Percentiles rank a stretch among this genome's conserved stretches.
phyloP scores from a whole-genome alignment of 306 rosid species.

The Ceratonia siliqua region DNA sequence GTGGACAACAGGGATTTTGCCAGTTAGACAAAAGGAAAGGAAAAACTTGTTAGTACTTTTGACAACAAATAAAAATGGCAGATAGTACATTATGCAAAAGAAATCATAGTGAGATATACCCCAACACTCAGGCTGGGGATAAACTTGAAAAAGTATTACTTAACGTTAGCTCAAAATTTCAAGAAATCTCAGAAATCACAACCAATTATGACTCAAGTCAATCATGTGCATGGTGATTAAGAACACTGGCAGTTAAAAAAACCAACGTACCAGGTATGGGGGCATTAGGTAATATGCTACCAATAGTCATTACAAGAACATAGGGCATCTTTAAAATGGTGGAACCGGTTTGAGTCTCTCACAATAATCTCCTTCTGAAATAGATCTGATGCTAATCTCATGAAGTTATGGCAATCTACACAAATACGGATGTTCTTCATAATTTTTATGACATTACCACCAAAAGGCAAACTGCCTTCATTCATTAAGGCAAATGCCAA shows the following conservation, averaged over 20 bases:
- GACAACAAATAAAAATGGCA: not conserved
- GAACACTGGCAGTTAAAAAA: not conserved
- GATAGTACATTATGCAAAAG: not conserved
- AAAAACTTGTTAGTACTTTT: not conserved
- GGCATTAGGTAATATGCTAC: slow-evolving; percentile 43
- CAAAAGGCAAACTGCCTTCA: slow-evolving; percentile 43
- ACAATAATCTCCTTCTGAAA: slow-evolving; percentile 70
- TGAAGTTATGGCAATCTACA: slow-evolving; percentile 89
- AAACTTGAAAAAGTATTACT: too few relatives aligned
- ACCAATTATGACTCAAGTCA: not conserved
- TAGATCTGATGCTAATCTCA: slow-evolving; percentile 71
- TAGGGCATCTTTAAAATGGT: slow-evolving; percentile 63
- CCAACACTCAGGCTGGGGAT: not conserved
- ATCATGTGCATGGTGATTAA: not conserved
- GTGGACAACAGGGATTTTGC: too few relatives aligned
- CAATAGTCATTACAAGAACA: slow-evolving; percentile 88
- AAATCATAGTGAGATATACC: not conserved
- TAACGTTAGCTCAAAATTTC: not conserved
- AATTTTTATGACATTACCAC: slow-evolving; percentile 55
- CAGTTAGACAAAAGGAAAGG: too few relatives aligned
- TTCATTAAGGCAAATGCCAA: slow-evolving; percentile 69
- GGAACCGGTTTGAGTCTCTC: slow-evolving; percentile 92
- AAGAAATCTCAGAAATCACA: not conserved
- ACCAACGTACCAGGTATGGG: not conserved
- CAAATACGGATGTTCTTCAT: slow-evolving; percentile 92